These are phyloP conservation scores for Noccaea bulbosa DNA, from an alignment of 345 rosid species.

Conservation along the genomic window DNA sequence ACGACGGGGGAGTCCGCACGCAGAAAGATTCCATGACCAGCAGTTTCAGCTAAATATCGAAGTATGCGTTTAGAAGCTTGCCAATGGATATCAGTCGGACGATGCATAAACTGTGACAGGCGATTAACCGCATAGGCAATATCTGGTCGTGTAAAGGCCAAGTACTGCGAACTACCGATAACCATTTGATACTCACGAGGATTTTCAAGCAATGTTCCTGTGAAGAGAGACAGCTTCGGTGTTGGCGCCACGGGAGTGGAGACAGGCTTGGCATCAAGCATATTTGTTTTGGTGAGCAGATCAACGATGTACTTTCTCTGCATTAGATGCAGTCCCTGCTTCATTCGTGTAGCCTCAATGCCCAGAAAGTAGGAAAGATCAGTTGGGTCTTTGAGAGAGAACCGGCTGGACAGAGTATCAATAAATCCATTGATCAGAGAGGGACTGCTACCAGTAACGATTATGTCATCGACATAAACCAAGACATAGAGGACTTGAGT, in stretches of 20 bases:
- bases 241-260: not conserved
- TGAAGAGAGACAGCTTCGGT: rapidly evolving
- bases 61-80: no score
- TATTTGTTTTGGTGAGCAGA: not conserved
- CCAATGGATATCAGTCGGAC: no score
- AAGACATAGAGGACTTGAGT: not conserved
- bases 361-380: not conserved
- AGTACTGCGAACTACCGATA: no score
- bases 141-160: no score
- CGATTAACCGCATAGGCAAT: no score
- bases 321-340: not conserved
- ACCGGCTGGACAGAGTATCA: rapidly evolving
- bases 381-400: not conserved
- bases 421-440: not conserved
- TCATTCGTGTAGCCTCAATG: not conserved
- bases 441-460: not conserved
- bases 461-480: not conserved
- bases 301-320: not conserved
- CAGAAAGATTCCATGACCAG: no score
- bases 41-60: no score
- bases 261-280: not conserved
- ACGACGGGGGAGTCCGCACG: rapidly evolving
- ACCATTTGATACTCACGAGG: no score
- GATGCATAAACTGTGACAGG: no score
- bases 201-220: no score